A percentile compares a stretch with the other conserved stretches of the same genome.
Evolutionary conservation across 805 yeast species (phyloP).

Genomic region (Cyberlindnera xishuangbannaensis): DNA sequence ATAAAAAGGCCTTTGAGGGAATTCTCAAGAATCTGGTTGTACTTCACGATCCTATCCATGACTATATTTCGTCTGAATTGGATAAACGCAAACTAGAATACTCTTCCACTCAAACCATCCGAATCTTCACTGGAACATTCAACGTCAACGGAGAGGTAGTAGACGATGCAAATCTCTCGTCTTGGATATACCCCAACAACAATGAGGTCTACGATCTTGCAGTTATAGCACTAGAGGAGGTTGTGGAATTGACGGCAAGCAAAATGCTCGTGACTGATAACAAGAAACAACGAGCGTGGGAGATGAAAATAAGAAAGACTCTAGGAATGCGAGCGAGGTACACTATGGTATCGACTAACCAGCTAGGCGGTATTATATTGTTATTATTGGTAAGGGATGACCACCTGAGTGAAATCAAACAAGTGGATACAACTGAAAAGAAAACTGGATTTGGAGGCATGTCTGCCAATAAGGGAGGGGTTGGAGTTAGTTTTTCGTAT

Average conservation of each 20-base stretch:
- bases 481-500: slow-evolving; percentile 60
- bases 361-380: slow-evolving; percentile 78
- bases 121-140: slow-evolving; percentile 76
- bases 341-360: slow-evolving; percentile 75
- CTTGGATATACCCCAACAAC: slow-evolving; percentile 72
- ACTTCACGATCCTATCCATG: slow-evolving; percentile 86
- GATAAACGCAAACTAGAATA: slow-evolving; percentile 35
- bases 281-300: slow-evolving; percentile 57
- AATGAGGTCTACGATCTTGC: slow-evolving; percentile 51
- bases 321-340: slow-evolving; percentile 43
- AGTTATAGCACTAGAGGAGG: slow-evolving; percentile 84
- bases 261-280: slow-evolving; percentile 78
- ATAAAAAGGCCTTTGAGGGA: slow-evolving; percentile 24
- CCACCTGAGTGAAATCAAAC: slow-evolving; percentile 46
- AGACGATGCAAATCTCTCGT: slow-evolving; percentile 43
- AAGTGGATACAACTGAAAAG: slow-evolving; percentile 66
- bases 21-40: slow-evolving; percentile 38
- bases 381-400: slow-evolving; percentile 59
- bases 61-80: slow-evolving; percentile 67
- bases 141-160: slow-evolving; percentile 73
- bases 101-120: slow-evolving; percentile 51
- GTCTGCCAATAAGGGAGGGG: slow-evolving; percentile 77
- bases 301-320: slow-evolving; percentile 45
- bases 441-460: slow-evolving; percentile 95
- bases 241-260: slow-evolving; percentile 77